Evolutionary conservation across 2,329 filamentous ascomycete genomes (phyloP), one percentile per base, ranked within the genome.

Genomic region (Colletotrichum ledebouriae): DNA sequence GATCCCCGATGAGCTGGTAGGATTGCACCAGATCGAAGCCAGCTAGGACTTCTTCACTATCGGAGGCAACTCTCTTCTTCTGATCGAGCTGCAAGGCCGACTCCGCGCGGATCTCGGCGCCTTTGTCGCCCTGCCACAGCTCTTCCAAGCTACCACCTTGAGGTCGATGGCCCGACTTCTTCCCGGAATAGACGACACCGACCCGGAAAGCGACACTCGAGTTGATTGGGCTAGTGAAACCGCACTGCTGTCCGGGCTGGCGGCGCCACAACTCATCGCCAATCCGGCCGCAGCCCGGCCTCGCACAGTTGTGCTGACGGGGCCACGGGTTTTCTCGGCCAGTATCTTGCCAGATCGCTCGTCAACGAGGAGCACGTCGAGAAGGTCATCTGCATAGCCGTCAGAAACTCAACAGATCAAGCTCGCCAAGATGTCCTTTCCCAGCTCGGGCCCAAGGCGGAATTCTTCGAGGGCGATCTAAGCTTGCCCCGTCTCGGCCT

Each of bases 341-440:
- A 71, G 5, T 57, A 76, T 9, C 63, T 84, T 20, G 73, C 83
- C 0, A 44, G 59, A 20, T 59, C 72, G 3, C 76, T 85, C 2
- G 62, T 78, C 1, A 59, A 72, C 3, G 63, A 77, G 7, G 42
- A 71, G 0, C 61, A 53, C 1, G 73, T 84, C 1, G 39, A 64
- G 4, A 73, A 75, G 17, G 72, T 85, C 3, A 78, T 82, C 71
- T 84, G 82, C 60, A 41, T 84, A 22, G 81, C 80, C 4, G 74
- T 82, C 11, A 25, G 25, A 25, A 25, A 25, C 25, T 3, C 25
- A 3, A 25, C 3, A 3, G 25, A 25, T 25, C 25, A 25, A 25
- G 3, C 25, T 25, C 74, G 74, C 12, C 44, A n/a, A 10, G 44
- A 29, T 15, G 22, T 17, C n/a, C 34, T 6, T 60, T 64, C 33